Base-by-base conservation (phyloP, 345 rosid genomes). In the Excoecaria agallocha region DNA sequence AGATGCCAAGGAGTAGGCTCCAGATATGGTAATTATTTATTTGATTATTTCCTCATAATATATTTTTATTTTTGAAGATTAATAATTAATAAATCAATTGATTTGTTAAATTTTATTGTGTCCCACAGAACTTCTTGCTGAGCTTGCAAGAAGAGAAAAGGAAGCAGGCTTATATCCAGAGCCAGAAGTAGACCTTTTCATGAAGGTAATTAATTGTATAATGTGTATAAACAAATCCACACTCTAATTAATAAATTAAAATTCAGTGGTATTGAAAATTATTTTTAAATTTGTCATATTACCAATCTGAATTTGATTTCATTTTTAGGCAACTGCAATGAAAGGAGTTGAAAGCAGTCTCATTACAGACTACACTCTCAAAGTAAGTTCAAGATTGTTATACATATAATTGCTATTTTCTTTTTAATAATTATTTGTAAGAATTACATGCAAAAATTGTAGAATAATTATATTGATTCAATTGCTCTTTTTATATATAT, bases 131-230 rank as follows among this genome's bases (percentile, higher is more conserved):
- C 93, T 93, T 66, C 81, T 91, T 20, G 79, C 82, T 79, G 98
- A 91, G 80, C 85, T 93, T 60, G 97, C 86, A 59, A 89, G 90
- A 52, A 89, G 96, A 72, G 98, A 93, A 78, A 93, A 87, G 66
- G 86, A 85, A n/a, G 91, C 89, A 25, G 90, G 97, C 52, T 89
- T 93, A 9, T 81, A 83, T 50, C 98, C 98, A 1, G 98, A 93
- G 69, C 89, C 97, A 58, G 97, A 93, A 81, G 84, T 93, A 25
- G 98, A 93, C 85, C 90, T 93, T 49, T 93, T 91, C 88, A 93
- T 93, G 98, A 93, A 93, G 89, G 93, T 89, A 75, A 30, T 4
- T 22, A 63, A 22, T 30, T 30, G 2, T 30, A 30, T 30, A 30
- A 30, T 30, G 30, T 35, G 7, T 11, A 11, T 9, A 35, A 6